Evolutionary conservation across 805 yeast genomes (phyloP).

Genomic region (Geotrichum ghanense): DNA sequence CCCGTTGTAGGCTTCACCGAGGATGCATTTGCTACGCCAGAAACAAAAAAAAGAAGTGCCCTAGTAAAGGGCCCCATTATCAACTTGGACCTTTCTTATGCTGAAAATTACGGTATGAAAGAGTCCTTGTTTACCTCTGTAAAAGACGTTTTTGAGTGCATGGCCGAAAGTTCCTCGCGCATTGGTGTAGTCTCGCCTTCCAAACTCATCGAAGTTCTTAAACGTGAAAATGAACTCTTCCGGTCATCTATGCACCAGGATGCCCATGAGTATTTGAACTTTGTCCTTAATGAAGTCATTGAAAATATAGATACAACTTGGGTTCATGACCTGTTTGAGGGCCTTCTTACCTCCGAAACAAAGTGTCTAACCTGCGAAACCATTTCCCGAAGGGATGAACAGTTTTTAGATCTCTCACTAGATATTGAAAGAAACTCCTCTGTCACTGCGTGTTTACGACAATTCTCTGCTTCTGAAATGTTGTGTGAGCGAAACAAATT

Average conservation of each 20-base stretch:
- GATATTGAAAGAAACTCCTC: conserved; percentile 71
- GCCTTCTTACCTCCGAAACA: conserved; percentile 74
- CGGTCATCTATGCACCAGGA: conserved; percentile 94
- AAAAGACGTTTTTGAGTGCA: conserved; percentile 77
- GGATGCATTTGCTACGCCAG: conserved; percentile 39
- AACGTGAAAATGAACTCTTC: conserved; percentile 73
- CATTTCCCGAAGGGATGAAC: conserved; percentile 69
- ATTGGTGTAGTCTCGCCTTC: conserved; percentile 82
- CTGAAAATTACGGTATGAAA: conserved; percentile 37
- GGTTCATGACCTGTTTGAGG: conserved; percentile 71
- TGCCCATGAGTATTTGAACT: conserved; percentile 93
- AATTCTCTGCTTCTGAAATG: conserved; percentile 78
- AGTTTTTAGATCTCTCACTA: conserved; percentile 74
- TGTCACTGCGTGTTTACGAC: conserved; percentile 64
- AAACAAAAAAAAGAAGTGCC: conserved; percentile 69
- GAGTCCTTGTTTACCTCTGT: conserved; percentile 51
- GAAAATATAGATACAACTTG: conserved; percentile 32
- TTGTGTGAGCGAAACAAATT: conserved; percentile 81
- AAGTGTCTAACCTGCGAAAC: conserved; percentile 85
- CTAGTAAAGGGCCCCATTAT: conserved; percentile 71
- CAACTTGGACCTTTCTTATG: conserved; percentile 61
- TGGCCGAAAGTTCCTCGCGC: conserved; percentile 55
- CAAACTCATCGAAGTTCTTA: conserved; percentile 60
- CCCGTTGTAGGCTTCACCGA: conserved; percentile 36
- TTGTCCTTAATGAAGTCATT: conserved; percentile 65